Evolutionary conservation across 768 basidiomycete species (phyloP).

Genomic region (Lentinula detonsa): DNA sequence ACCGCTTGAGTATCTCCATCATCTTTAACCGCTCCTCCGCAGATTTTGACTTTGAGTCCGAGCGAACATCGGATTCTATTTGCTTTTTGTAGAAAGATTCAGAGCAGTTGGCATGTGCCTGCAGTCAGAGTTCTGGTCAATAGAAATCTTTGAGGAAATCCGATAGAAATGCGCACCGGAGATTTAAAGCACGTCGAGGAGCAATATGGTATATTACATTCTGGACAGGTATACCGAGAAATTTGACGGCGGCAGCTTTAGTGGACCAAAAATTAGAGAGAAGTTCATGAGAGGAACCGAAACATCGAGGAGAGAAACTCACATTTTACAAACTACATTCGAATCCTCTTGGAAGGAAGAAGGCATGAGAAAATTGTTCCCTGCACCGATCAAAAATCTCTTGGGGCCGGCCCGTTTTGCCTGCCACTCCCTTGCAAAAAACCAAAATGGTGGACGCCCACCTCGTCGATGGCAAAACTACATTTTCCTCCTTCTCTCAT

Average conservation of each 20-base stretch:
- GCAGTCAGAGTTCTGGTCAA: neutral
- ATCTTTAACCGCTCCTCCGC: slow-evolving; percentile 56
- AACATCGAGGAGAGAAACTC: slow-evolving; percentile 13
- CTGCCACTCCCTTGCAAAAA: neutral
- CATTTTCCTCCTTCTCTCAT: slow-evolving; percentile 62
- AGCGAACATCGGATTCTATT: slow-evolving; percentile 56
- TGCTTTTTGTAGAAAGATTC: slow-evolving; percentile 79
- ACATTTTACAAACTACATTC: slow-evolving; percentile 40
- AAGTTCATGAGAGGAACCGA: neutral
- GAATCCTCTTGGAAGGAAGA: neutral
- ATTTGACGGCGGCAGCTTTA: slow-evolving; percentile 69
- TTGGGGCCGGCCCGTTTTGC: neutral
- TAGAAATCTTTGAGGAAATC: no score
- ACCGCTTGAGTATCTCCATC: slow-evolving; percentile 63
- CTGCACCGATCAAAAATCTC: neutral
- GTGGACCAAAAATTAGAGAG: neutral
- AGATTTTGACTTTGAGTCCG: slow-evolving; percentile 42
- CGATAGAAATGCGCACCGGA: slow-evolving; percentile 34
- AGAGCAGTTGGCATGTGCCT: slow-evolving; percentile 69
- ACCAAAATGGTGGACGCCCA: slow-evolving; percentile 37
- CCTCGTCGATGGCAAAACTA: slow-evolving; percentile 40
- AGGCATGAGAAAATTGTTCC: neutral
- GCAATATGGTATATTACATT: slow-evolving; percentile 79
- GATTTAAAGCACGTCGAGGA: slow-evolving; percentile 76
- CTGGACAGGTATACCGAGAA: slow-evolving; percentile 76